These are phyloP conservation scores for Cicer bijugum DNA, from an alignment of 306 rosid genomes.

Conservation along the genomic window DNA sequence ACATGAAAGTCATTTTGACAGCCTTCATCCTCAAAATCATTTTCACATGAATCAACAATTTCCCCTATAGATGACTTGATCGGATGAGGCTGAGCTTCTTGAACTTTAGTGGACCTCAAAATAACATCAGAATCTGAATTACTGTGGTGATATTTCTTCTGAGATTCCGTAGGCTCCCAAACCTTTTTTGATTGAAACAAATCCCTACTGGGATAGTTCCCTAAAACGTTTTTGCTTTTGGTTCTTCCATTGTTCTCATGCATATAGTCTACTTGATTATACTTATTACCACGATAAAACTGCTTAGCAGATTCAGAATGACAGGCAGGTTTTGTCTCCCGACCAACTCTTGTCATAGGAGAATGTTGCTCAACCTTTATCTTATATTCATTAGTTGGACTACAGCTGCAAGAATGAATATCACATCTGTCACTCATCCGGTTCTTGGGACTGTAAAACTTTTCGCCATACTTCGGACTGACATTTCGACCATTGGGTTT, in stretches of 20 bases:
- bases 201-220: conserved; percentile 66
- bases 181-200: conserved; percentile 74
- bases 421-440: conserved; percentile 68
- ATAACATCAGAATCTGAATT: conserved; percentile 76
- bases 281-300: conserved; percentile 62
- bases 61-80: conserved; percentile 58
- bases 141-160: conserved; percentile 71
- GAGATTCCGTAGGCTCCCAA: conserved; percentile 90
- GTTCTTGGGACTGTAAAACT: conserved; percentile 63
- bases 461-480: conserved; percentile 72
- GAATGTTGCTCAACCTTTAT: conserved; percentile 67
- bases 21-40: conserved; percentile 54
- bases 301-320: conserved; percentile 75
- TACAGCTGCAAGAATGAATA: conserved; percentile 77
- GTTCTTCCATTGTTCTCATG: conserved; percentile 75
- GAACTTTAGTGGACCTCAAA: conserved; percentile 56
- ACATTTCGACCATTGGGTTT: conserved; percentile 70
- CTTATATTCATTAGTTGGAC: conserved; percentile 66
- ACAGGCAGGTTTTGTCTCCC: conserved; percentile 64
- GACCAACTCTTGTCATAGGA: conserved; percentile 54
- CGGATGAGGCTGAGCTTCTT: conserved; percentile 53
- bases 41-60: conserved; percentile 49
- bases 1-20: conserved; percentile 49
- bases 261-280: conserved; percentile 59
- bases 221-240: conserved; percentile 64